A percentile compares a stretch with the other conserved stretches of the same genome.
These are phyloP conservation scores for Irpex sp. DNA, from an alignment of 1,284 basidiomycete genomes.

Conservation along the genomic window DNA sequence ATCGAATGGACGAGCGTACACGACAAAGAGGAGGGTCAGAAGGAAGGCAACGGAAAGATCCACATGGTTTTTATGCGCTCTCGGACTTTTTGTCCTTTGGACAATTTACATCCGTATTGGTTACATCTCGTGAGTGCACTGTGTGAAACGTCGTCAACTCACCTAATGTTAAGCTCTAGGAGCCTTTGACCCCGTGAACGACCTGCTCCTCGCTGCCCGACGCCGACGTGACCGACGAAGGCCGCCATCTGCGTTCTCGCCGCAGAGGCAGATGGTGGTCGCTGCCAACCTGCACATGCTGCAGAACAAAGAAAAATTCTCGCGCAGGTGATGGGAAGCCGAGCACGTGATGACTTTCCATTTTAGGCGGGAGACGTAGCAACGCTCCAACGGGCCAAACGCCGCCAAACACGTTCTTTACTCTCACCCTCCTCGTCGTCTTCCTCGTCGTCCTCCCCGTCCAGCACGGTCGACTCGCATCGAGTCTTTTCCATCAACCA, in stretches of 20 bases:
- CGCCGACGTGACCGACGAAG: background rate
- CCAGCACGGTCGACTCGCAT: slow-evolving; percentile 13
- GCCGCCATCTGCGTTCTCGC: background rate
- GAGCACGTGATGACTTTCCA: background rate
- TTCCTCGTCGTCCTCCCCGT: slow-evolving; percentile 16
- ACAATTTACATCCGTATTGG: slow-evolving; percentile 64
- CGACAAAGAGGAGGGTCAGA: slow-evolving; percentile 37
- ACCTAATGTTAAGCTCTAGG: background rate
- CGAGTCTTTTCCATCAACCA: slow-evolving; percentile 13
- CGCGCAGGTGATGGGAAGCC: background rate
- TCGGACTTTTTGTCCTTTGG: slow-evolving; percentile 47
- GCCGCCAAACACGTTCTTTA: slow-evolving; percentile 29
- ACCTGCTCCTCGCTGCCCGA: background rate
- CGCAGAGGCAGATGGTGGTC: background rate
- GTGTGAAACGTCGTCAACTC: background rate
- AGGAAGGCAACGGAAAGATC: slow-evolving; percentile 76
- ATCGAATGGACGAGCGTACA: background rate
- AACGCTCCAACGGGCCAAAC: slow-evolving; percentile 15
- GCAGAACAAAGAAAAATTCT: background rate
- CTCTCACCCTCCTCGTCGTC: slow-evolving; percentile 20
- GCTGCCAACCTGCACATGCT: background rate
- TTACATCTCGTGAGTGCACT: slow-evolving; percentile 35
- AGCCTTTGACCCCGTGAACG: background rate
- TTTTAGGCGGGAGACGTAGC: background rate
- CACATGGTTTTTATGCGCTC: slow-evolving; percentile 68